Conservation (phyloP, 83 land plant species). For the Diphasiastrum complanatum region DNA sequence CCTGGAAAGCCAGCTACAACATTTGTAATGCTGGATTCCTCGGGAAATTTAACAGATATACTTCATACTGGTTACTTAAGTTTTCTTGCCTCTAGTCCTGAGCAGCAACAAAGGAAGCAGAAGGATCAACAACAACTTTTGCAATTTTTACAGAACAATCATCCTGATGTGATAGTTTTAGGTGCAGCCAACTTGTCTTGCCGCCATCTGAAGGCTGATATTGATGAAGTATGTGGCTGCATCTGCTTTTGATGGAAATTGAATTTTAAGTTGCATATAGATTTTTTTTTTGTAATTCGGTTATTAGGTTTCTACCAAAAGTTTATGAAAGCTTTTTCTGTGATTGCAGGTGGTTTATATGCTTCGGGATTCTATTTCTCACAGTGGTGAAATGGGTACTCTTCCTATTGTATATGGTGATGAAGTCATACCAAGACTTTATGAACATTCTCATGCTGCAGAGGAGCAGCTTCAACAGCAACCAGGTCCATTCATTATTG, state of each 20-base stretch:
- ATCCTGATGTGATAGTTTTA: constrained; percentile 70
- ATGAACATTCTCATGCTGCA: constrained; percentile 84
- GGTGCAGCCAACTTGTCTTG: constrained; percentile 82
- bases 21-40: constrained; percentile 91
- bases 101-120: constrained; percentile 61
- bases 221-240: constrained; percentile 73
- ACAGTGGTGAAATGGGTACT: constrained; percentile 59
- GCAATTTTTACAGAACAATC: constrained; percentile 76
- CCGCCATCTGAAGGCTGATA: constrained; percentile 49
- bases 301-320: no score
- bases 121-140: constrained; percentile 68
- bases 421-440: constrained; percentile 71
- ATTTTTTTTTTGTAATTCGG: background rate
- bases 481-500: constrained; percentile 40
- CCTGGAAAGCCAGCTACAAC: constrained; percentile 83
- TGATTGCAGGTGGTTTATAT: constrained; percentile 52
- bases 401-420: constrained; percentile 59
- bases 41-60: constrained; percentile 74
- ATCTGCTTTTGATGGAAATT: no score
- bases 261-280: background rate
- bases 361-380: constrained; percentile 74
- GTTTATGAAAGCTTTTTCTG: background rate
- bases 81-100: constrained; percentile 45
- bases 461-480: constrained; percentile 83
- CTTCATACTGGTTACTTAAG: constrained; percentile 61